Evolutionary conservation across 176 grass and related monocot genomes (phyloP).

Genomic region (Neostapfia colusana): DNA sequence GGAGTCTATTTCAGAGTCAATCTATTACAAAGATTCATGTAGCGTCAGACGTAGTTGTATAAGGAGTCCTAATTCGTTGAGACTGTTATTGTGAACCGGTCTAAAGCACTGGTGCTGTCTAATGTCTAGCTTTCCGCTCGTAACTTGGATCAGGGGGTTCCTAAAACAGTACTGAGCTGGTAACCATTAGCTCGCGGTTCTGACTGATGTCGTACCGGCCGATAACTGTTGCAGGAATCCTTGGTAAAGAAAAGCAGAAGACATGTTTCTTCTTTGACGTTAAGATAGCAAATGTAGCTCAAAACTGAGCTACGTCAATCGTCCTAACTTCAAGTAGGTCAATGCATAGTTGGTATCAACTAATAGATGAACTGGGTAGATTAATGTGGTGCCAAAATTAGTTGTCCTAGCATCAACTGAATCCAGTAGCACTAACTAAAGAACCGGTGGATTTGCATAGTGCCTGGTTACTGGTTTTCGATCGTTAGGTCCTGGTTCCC

Average conservation of each 20-base stretch:
- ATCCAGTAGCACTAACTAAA: too few species aligned
- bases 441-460: too few species aligned
- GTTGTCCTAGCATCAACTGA: too few species aligned
- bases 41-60: slow-evolving; percentile 47
- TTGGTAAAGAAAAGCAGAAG: background rate
- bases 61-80: slow-evolving; percentile 38
- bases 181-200: background rate
- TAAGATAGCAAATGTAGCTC: too few species aligned
- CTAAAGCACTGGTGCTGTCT: slow-evolving; percentile 1
- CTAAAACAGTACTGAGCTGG: background rate
- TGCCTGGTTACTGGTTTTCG: too few species aligned
- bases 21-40: slow-evolving; percentile 30
- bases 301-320: background rate
- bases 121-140: background rate
- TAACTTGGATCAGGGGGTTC: background rate
- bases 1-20: slow-evolving; percentile 30
- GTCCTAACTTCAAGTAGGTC: background rate
- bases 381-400: background rate
- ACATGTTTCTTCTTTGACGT: too few species aligned
- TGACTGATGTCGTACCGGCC: background rate
- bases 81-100: slow-evolving; percentile 45
- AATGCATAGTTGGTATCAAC: background rate
- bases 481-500: too few species aligned
- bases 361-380: background rate
- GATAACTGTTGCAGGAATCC: background rate